Base-by-base conservation (phyloP, 495 filamentous ascomycete genomes). In the Pseudomonodictys pantanalensis region DNA sequence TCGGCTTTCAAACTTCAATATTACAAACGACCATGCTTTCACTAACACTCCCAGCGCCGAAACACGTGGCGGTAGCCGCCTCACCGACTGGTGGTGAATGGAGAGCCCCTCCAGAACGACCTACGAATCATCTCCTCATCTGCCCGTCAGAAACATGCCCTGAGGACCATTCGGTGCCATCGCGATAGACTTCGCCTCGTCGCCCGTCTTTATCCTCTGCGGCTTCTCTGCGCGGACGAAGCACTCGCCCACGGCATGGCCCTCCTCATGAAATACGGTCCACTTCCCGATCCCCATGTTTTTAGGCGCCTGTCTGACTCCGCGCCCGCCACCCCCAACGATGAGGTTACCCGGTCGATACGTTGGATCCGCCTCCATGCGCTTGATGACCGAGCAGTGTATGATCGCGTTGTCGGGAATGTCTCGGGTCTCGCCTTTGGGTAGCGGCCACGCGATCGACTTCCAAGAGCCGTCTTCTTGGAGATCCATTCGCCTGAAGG, bases 341-440 rank as follows among this genome's bases (percentile, higher is more conserved):
- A 95, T 87, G 49, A 93, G 69, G 64, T 95, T 95, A 0, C 89
- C 90, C 0, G 90, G 90, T 0, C 90, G 78, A 64, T 93, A 95
- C 0, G 67, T 73, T 0, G 75, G 65, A 60, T 91, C 76, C 6
- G 77, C 72, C 42, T 85, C 68, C 87, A 93, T 88, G 1, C 90
- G 79, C 18, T 79, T 78, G 35, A 95, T 83, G 0, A 89, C 91
- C 8, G 83, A 86, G 32, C 83, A 79, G 65, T 95, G 90, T 1
- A 93, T 78, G 30, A 83, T 77, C 0, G 83, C 88, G 53, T 84
- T 78, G 8, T 80, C 71, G 0, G 90, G 90, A 11, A 95, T 88
- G 68, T 95, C 90, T 1, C 90, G 81, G 3, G 87, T 83, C 68
- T 93, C 90, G 23, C 90, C 90, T 43, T 83, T 81, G 0, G 90